Base-by-base conservation (phyloP, 495 filamentous ascomycete genomes). In the Achaetomiella virescens region DNA sequence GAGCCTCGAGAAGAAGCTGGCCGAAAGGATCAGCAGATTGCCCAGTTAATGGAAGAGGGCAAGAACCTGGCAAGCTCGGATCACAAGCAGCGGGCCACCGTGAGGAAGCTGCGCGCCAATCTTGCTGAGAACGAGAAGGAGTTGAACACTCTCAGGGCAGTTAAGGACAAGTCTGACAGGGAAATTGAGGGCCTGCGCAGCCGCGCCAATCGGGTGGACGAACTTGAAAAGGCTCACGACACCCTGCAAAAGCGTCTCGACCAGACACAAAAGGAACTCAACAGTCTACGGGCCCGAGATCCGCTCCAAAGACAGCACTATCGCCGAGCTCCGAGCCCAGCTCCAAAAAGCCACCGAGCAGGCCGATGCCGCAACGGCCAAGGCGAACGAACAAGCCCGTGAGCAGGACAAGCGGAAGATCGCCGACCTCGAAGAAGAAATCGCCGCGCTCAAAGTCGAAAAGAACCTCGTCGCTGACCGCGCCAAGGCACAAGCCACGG, bases 21-120 rank as follows among this genome's bases (percentile, higher is more conserved):
- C 88, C 9, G 90, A 93, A 92, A 91, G 56, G 90, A 97, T 57
- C 89, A 92, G 60, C 86, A 89, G 60, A 93, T 97, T 54, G 88
- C 90, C 6, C 75, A 91, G 40, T 73, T 98, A 14, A 85, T 98
- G 70, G 85, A 95, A 63, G 93, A 98, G 71, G 93, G 95, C 0
- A 89, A 96, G 65, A 91, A 88, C 57, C 78, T 97, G 11, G 88
- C 87, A 3, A 88, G 86, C 61, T 85, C 83, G 15, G 93, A 97
- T 61, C 78, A 97, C 62, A 87, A 88, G 61, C 84, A 93, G 58
- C 77, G 90, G 38, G 84, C 82, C 14, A 84, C 84, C 2, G 85
- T 97, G 58, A 96, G 91, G 73, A 92, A 89, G 66, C 70, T 97
- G 45, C 81, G 91, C 12, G 63, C 68, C 2, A 84, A 87, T 61